Evolutionary conservation across 2,329 filamentous ascomycete species (phyloP).

Genomic region (Apiospora marii): DNA sequence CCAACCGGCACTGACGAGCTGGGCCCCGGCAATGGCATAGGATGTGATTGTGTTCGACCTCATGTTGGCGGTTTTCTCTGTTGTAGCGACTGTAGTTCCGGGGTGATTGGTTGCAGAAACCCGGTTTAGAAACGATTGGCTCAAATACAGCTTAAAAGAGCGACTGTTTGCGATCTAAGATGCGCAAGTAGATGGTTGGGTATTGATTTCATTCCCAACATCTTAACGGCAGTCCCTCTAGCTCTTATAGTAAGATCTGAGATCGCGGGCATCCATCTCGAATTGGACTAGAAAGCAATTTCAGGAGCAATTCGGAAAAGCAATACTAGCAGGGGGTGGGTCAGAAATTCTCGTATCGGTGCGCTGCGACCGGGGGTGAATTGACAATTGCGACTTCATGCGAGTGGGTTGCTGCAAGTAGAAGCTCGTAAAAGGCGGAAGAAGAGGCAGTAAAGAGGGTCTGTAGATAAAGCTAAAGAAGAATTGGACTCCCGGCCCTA

Average conservation of each 20-base stretch:
- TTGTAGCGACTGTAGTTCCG: background rate
- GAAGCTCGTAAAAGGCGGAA: background rate
- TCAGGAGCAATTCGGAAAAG: background rate
- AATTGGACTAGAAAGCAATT: background rate
- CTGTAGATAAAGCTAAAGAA: background rate
- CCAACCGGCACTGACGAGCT: slow-evolving; percentile 13
- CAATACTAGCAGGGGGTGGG: background rate
- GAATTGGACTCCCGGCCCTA: background rate
- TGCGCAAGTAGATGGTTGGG: background rate
- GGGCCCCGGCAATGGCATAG: background rate
- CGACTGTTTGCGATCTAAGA: background rate
- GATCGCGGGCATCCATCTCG: background rate
- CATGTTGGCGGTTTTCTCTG: background rate
- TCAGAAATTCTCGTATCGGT: background rate
- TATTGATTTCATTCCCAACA: background rate
- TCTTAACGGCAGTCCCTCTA: background rate
- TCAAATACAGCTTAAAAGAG: background rate
- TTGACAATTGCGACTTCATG: background rate
- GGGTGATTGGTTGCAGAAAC: background rate
- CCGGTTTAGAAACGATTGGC: background rate
- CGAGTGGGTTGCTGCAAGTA: background rate
- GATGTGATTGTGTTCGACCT: background rate
- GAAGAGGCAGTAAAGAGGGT: background rate
- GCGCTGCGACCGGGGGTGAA: background rate
- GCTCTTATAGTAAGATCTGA: background rate